Base-by-base conservation (phyloP, 768 basidiomycete genomes). In the Clitopilus hobsonii region DNA sequence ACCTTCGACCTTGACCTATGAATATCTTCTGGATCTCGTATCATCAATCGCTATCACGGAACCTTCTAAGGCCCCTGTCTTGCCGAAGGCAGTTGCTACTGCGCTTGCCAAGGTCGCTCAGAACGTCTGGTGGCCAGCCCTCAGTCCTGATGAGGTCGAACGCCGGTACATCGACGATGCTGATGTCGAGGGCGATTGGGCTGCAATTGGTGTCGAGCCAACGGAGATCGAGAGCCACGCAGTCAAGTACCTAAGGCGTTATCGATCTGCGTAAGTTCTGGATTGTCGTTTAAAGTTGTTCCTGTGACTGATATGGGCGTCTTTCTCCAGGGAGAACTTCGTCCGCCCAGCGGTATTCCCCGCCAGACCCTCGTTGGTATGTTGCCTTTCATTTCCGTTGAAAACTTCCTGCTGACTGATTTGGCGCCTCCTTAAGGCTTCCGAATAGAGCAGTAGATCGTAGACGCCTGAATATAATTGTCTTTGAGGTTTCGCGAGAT, bases 91-190 rank as follows among this genome's bases (percentile, higher is more conserved):
- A 13, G 63, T 92, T 54, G 91, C 94, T 32, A 71, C 80, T 27
- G 63, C 78, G 6, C 69, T 91, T 32, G 79, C 94, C 3, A 83
- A 76, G 60, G 69, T 78, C 49, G 77, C 80, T n/a, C 73, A 89
- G 83, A 66, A 69, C 61, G 56, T 78, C 71, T 99, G 94, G 94
- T 98, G 95, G 94, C 94, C 95, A 11, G 80, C 89, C 30, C 77
- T 97, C 50, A 85, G 82, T 66, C 91, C 94, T 1, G 96, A 99
- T 67, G 94, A 97, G 69, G 87, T 99, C 20, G 80, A 83, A 63
- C 79, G 97, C 64, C 83, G 92, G 56, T 97, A 83, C 68, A 83
- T 98, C 61, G 81, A 94, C 71, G 95, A 98, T 69, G 75, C 75
- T 30, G 80, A 85, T 54, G 81, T 76, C 55, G 78, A 75, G 18